These are phyloP conservation scores for Phytopythium vexans DNA, from an alignment of 352 stramenopile species.

Conservation along the genomic window DNA sequence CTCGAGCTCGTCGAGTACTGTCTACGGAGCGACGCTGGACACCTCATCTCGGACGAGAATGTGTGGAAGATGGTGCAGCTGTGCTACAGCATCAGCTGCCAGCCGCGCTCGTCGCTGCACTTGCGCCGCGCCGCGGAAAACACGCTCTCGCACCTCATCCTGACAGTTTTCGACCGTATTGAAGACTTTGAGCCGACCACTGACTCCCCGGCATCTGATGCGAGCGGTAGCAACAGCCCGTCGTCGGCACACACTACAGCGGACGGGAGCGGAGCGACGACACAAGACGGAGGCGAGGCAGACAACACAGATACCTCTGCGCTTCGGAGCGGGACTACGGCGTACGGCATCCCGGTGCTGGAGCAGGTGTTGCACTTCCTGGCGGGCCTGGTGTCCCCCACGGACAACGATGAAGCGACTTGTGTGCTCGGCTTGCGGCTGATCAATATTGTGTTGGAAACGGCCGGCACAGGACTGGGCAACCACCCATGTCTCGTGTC, in stretches of 20 bases:
- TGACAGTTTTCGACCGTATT: slow-evolving; percentile 95
- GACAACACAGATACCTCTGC: neutral
- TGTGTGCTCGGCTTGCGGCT: slow-evolving; percentile 91
- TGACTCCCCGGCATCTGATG: neutral
- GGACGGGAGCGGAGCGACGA: neutral
- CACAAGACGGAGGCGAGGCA: neutral
- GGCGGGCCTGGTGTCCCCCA: slow-evolving; percentile 90
- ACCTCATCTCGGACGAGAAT: slow-evolving; percentile 89
- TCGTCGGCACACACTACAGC: neutral
- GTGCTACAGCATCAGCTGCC: slow-evolving; percentile 95
- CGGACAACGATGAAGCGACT: slow-evolving; percentile 86
- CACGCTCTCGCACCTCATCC: slow-evolving; percentile 95
- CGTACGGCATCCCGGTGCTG: slow-evolving; percentile 88
- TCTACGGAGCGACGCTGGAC: slow-evolving; percentile 89
- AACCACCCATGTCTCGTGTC: slow-evolving; percentile 79
- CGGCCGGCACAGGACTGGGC: slow-evolving; percentile 81
- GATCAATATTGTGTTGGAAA: slow-evolving; percentile 98
- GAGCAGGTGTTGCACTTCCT: slow-evolving; percentile 94
- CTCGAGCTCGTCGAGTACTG: slow-evolving; percentile 96
- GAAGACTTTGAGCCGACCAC: slow-evolving; percentile 56
- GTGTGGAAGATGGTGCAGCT: slow-evolving; percentile 96
- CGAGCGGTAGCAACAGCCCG: neutral
- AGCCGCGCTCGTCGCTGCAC: slow-evolving; percentile 86
- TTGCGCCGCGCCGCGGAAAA: slow-evolving; percentile 94
- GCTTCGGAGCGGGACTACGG: slow-evolving; percentile 3